Conservation (phyloP, 257 asterid species). For the Salvia miltiorrhiza region DNA sequence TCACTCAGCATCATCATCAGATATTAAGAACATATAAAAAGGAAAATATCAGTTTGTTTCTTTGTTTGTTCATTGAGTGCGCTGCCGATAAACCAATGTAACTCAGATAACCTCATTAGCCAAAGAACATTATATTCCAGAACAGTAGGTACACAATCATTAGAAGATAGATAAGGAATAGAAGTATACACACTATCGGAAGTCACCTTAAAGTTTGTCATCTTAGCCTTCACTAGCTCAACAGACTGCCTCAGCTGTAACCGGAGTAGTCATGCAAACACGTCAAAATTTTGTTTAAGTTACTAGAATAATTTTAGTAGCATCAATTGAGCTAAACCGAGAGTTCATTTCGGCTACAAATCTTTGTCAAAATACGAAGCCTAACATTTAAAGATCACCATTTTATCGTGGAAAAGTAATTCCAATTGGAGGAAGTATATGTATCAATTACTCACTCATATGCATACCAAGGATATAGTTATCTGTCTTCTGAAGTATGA, state of each 20-base stretch:
- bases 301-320: neutral
- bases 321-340: conserved; percentile 8
- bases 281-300: conserved; percentile 6
- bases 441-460: neutral
- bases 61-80: neutral
- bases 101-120: neutral
- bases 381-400: neutral
- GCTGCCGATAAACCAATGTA: conserved; percentile 1
- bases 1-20: conserved; percentile 14
- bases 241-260: conserved; percentile 57
- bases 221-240: conserved; percentile 50
- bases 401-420: neutral
- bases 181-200: neutral
- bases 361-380: conserved; percentile 4
- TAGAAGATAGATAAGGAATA: conserved; percentile 11
- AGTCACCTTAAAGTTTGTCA: conserved; percentile 53
- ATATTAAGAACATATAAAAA: neutral
- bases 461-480: conserved; percentile 3
- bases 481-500: neutral
- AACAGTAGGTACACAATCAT: neutral
- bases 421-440: conserved; percentile 5
- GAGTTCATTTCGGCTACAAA: conserved; percentile 2
- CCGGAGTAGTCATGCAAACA: conserved; percentile 17
- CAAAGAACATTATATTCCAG: conserved; percentile 12
- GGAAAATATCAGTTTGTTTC: neutral